Base-by-base conservation (phyloP, 176 grass and related monocot genomes). In the Phragmites australis region DNA sequence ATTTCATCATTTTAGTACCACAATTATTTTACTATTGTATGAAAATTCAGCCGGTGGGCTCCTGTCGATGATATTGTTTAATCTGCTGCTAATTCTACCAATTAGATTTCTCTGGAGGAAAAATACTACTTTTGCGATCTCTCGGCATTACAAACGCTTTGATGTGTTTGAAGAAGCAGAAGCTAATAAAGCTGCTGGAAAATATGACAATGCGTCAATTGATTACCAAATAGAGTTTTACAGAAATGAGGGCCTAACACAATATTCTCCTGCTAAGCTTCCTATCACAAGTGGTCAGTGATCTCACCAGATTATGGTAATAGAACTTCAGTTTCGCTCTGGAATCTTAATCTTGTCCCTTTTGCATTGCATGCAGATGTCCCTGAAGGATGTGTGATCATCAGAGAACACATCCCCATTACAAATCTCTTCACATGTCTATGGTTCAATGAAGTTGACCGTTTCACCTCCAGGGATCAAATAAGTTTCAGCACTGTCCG, bases 361-460 rank as follows among this genome's bases (percentile, higher is more conserved):
- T 69, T 72, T 66, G 32, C 56, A 45, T 34, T 19, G 1, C 1
- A 27, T 73, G 72, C 88, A 99, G 97, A 96, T 65, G 93, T 99
- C 68, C 97, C 97, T 25, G 97, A 99, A 93, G 97, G 97, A 34
- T 99, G 97, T 84, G 97, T 99, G 76, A 96, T 99, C 83, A 93
- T 99, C 70, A 95, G 83, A 91, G 97, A 99, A 81, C 97, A 99
- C 55, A 89, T 90, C 46, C 93, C 90, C 54, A 90, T 99, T 31
- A 93, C 90, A 5, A 93, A 99, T 70, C 84, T 99, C 66, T 99
- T 96, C 90, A 99, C 97, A 34, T 99, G 97, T 76, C 86, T 99
- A 26, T 99, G 97, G 97, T 99, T 99, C 93, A 96, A 99, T 68
- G 97, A 99, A 90, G 93, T 96, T 32, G 97, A 99, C 51, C 90